These are phyloP conservation scores for Vitellaria paradoxa DNA, from an alignment of 179 eudicot genomes.

Conservation along the genomic window DNA sequence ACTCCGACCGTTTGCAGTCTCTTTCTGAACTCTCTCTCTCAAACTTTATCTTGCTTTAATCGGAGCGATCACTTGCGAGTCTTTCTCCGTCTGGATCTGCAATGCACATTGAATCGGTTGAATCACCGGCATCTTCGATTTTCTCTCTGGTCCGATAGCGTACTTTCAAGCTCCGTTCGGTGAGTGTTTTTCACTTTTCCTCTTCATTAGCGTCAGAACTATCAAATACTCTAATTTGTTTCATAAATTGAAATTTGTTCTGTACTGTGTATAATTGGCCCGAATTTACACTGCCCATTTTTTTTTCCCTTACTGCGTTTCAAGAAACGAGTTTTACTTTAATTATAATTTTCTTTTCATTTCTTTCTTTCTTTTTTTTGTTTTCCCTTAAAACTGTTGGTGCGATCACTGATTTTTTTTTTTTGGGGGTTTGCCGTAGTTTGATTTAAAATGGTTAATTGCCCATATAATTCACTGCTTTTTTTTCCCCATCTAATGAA, in stretches of 20 bases:
- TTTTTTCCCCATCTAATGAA: no score
- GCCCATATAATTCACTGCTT: no score
- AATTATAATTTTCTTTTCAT: no score
- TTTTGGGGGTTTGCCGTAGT: no score
- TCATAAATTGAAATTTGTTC: background rate
- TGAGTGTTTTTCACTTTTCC: conserved; percentile 3
- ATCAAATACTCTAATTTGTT: background rate
- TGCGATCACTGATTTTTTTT: no score
- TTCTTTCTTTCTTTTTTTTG: no score
- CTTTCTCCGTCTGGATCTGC: conserved; percentile 1
- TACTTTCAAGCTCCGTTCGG: conserved; percentile 12
- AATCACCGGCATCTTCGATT: background rate
- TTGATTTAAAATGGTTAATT: no score
- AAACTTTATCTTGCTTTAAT: background rate
- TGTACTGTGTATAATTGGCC: background rate
- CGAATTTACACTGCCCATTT: no score
- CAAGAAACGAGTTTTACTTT: no score
- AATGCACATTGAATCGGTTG: background rate
- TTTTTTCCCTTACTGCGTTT: no score
- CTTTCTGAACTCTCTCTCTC: background rate
- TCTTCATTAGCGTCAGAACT: background rate
- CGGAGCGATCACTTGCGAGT: background rate
- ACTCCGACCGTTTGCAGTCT: background rate
- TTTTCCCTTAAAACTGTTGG: no score
- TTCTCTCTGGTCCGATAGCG: background rate